phyloP scores from a whole-genome alignment of 768 basidiomycete species.

The Hortiboletus flavorubellus region DNA sequence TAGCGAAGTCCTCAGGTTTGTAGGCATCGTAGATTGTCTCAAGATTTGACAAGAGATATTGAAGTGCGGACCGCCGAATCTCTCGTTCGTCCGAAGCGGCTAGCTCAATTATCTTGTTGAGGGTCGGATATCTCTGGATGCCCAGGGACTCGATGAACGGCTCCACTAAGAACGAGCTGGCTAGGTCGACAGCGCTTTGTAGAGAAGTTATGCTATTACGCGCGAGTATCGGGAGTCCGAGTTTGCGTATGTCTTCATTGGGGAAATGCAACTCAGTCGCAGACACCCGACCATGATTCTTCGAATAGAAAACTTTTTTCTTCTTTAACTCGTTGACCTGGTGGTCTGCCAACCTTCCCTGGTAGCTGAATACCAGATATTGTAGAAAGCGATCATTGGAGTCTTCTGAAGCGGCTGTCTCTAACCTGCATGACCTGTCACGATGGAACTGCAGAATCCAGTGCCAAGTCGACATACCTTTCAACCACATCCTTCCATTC shows the following conservation, averaged over 20 bases:
- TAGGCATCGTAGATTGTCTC: constrained; percentile 10
- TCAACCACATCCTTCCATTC: constrained; percentile 7
- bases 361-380: constrained; percentile 62
- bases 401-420: constrained; percentile 7
- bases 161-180: not conserved
- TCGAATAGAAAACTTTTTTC: constrained; percentile 8
- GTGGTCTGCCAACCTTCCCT: constrained; percentile 11
- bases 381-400: constrained; percentile 34
- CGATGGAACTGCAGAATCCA: constrained; percentile 33
- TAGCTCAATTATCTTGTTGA: constrained; percentile 1
- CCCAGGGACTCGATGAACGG: constrained; percentile 2
- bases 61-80: constrained; percentile 2
- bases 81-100: constrained; percentile 5
- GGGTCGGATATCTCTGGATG: not conserved
- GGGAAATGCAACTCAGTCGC: constrained; percentile 77
- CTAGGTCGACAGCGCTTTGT: not conserved
- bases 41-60: constrained; percentile 11
- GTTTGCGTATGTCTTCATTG: constrained; percentile 53
- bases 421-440: constrained; percentile 6
- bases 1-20: constrained; percentile 6
- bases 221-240: constrained; percentile 75
- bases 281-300: not conserved
- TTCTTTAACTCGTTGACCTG: not conserved
- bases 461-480: constrained; percentile 36
- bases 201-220: not conserved